Evolutionary conservation across 768 basidiomycete species (phyloP), one percentile per base, ranked within the genome.

Genomic region (Suillus sp.): DNA sequence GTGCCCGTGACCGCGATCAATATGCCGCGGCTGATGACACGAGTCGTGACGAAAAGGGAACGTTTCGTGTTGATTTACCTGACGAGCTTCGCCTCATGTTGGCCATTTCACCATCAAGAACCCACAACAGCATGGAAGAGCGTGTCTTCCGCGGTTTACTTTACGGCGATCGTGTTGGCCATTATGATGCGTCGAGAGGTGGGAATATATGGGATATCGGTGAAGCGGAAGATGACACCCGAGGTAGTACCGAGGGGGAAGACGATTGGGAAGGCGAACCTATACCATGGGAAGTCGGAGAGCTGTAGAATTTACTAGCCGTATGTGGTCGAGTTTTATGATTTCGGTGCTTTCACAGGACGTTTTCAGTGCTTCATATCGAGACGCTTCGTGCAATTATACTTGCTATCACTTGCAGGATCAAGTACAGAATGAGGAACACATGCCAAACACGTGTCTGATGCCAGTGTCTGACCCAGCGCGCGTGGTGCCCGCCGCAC

Each of bases 181-280:
- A 84, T 69, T 90, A 90, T 71, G 84, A 92, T 64, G 79, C 86
- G 16, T 76, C 70, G 58, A 88, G 81, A 71, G 90, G 90, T 20
- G 90, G 89, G 3, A 84, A 88, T 62, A 85, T 92, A 62, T 92
- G 91, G 91, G 87, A 84, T 68, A 85, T 85, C 47, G 91, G 91
- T 27, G 91, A 93, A 73, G 78, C 78, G 57, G 78, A 81, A 67
- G 78, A 78, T 40, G 77, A 74, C 38, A 72, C 73, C 27, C 69
- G 68, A 25, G 71, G 66, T 47, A 84, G 81, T 56, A 79, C 74
- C 35, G 86, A 85, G 69, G 83, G 84, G 48, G 88, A 89, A 66
- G 78, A 77, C 54, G 78, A 78, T 66, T 93, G 92, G 92, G 92
- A 92, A 75, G 86, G 89, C 40, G 91, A 92, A 74, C 88, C 89